phyloP scores from a whole-genome alignment of 495 filamentous ascomycete species.

The Hyaloscypha variabilis region DNA sequence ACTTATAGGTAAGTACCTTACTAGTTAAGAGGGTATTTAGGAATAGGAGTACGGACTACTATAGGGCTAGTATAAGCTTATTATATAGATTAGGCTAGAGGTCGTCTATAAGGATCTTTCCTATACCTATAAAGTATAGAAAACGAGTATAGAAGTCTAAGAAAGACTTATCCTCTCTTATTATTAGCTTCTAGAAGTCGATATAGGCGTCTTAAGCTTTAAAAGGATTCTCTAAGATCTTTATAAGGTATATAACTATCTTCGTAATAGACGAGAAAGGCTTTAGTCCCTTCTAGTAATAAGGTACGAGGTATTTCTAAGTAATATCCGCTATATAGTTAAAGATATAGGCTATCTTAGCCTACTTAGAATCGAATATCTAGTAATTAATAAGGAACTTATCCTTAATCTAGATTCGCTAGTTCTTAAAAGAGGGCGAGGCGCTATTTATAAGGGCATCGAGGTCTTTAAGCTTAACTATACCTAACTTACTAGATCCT shows the following conservation, averaged over 20 bases:
- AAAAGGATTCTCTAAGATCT: neutral
- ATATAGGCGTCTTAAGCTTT: neutral
- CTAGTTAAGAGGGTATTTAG: no score
- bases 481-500: no score
- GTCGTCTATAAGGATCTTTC: neutral
- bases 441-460: no score
- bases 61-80: neutral
- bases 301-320: neutral
- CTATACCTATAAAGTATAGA: neutral
- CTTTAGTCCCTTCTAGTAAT: neutral
- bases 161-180: neutral
- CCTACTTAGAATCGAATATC: neutral
- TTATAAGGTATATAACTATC: neutral
- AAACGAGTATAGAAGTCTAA: neutral
- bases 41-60: neutral
- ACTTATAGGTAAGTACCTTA: no score
- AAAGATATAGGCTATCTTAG: neutral
- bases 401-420: neutral
- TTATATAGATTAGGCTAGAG: neutral
- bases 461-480: no score
- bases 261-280: neutral
- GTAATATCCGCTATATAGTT: neutral
- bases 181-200: neutral
- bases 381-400: neutral
- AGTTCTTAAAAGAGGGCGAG: neutral